Evolutionary conservation across 139 green algal species (phyloP).

Genomic region (Tetradesmus obliquus): DNA sequence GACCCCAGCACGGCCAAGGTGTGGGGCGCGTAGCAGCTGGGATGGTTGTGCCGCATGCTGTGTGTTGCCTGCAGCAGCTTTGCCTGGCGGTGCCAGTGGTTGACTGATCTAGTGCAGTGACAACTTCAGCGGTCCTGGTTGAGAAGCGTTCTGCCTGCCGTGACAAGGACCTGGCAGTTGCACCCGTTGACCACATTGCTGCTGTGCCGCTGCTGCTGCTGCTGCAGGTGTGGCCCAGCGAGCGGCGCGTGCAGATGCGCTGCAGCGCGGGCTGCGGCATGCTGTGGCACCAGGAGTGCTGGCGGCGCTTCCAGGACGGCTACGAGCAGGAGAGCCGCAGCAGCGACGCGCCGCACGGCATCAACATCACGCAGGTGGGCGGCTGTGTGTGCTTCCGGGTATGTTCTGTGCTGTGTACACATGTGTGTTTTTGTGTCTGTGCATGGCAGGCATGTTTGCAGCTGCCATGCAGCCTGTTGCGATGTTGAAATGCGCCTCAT

Average conservation of each 20-base stretch:
- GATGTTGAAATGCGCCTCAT: no score
- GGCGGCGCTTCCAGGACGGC: slow-evolving; percentile 28
- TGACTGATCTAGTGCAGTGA: background rate
- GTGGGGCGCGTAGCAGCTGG: background rate
- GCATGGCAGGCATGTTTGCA: no score
- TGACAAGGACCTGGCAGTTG: no score
- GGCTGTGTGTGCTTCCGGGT: background rate
- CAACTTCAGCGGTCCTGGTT: background rate
- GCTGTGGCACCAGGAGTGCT: slow-evolving; percentile 30
- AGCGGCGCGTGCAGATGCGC: slow-evolving; percentile 24
- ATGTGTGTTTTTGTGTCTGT: no score
- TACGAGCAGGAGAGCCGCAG: slow-evolving; percentile 28
- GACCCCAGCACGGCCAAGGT: background rate
- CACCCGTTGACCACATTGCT: background rate
- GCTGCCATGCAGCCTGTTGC: no score
- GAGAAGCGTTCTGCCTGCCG: background rate
- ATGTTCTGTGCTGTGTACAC: background rate
- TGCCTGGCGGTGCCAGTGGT: background rate
- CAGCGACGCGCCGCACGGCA: background rate
- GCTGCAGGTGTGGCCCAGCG: background rate
- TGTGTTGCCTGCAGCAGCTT: background rate
- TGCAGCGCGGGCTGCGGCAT: slow-evolving; percentile 39
- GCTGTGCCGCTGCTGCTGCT: background rate
- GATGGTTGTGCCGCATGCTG: background rate
- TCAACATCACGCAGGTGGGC: slow-evolving; percentile 28